phyloP scores from a whole-genome alignment of 1,284 basidiomycete genomes.

The Apiotrichum akiyoshidainum region DNA sequence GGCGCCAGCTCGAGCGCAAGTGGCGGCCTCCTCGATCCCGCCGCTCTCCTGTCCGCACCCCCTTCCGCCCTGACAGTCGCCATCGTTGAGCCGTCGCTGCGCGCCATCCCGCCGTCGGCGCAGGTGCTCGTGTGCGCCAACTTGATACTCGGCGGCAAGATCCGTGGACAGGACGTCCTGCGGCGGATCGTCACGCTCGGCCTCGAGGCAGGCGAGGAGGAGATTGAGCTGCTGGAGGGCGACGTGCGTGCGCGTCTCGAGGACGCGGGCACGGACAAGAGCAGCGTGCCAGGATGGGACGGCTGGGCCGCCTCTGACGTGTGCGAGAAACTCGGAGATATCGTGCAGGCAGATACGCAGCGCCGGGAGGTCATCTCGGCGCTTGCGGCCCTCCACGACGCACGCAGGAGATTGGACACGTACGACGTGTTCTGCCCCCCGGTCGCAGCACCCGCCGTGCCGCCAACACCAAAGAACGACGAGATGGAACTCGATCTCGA shows the following conservation, averaged over 20 bases:
- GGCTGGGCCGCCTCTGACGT: slow-evolving; percentile 1
- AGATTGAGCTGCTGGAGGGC: slow-evolving; percentile 15
- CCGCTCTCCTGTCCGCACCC: slow-evolving; percentile 10
- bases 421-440: slow-evolving; percentile 18
- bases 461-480: background rate
- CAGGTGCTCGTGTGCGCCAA: slow-evolving; percentile 17
- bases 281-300: slow-evolving; percentile 1
- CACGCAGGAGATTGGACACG: slow-evolving; percentile 17
- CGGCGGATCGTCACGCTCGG: slow-evolving; percentile 34
- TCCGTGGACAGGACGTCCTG: slow-evolving; percentile 24
- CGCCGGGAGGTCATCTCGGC: slow-evolving; percentile 8
- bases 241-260: slow-evolving; percentile 16
- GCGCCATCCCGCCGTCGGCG: slow-evolving; percentile 1
- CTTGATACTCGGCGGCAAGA: slow-evolving; percentile 17
- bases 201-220: slow-evolving; percentile 19
- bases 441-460: background rate
- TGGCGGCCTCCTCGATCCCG: slow-evolving; percentile 2
- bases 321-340: background rate
- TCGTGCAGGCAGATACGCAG: slow-evolving; percentile 9
- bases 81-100: slow-evolving; percentile 8
- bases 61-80: slow-evolving; percentile 3
- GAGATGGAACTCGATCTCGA: slow-evolving; percentile 41
- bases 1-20: too few species aligned
- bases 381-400: slow-evolving; percentile 18
- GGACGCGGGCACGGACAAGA: background rate